phyloP scores from a whole-genome alignment of 768 basidiomycete genomes.

The Flagelloscypha sp. region DNA sequence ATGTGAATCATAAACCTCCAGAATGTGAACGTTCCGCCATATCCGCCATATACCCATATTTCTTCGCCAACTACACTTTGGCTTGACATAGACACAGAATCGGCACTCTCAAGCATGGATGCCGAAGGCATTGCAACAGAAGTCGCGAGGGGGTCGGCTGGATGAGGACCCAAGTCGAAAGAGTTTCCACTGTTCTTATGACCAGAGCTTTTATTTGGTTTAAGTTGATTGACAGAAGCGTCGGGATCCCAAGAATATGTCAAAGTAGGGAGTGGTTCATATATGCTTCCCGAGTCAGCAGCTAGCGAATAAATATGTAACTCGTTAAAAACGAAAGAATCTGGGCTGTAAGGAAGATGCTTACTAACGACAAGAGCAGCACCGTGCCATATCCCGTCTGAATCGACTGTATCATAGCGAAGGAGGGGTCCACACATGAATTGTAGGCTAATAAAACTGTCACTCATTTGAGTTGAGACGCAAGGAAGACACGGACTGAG shows the following conservation, averaged over 20 bases:
- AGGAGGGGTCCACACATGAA: constrained; percentile 90
- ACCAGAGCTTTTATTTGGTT: constrained; percentile 4
- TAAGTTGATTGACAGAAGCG: constrained; percentile 10
- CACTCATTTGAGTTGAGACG: constrained; percentile 2
- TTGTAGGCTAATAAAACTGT: constrained; percentile 20
- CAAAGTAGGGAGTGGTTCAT: constrained; percentile 64
- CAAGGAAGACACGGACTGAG: constrained; percentile 29
- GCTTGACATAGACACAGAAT: constrained; percentile 13
- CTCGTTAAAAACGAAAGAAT: neutral
- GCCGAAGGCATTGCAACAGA: constrained; percentile 26
- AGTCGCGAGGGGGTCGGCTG: constrained; percentile 61
- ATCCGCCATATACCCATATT: constrained; percentile 59
- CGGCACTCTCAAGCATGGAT: constrained; percentile 10
- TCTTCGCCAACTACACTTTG: constrained; percentile 53
- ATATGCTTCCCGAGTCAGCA: constrained; percentile 69
- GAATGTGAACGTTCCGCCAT: constrained; percentile 78
- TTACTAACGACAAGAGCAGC: constrained; percentile 82
- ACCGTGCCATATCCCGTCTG: constrained; percentile 76
- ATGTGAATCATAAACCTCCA: constrained; percentile 89
- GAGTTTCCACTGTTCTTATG: constrained; percentile 19
- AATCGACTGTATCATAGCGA: constrained; percentile 82
- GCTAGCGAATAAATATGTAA: constrained; percentile 30
- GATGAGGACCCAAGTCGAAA: constrained; percentile 62
- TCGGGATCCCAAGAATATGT: constrained; percentile 72
- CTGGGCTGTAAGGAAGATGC: constrained; percentile 24